Evolutionary conservation across 805 yeast species (phyloP).

Genomic region (Ogataea pini): DNA sequence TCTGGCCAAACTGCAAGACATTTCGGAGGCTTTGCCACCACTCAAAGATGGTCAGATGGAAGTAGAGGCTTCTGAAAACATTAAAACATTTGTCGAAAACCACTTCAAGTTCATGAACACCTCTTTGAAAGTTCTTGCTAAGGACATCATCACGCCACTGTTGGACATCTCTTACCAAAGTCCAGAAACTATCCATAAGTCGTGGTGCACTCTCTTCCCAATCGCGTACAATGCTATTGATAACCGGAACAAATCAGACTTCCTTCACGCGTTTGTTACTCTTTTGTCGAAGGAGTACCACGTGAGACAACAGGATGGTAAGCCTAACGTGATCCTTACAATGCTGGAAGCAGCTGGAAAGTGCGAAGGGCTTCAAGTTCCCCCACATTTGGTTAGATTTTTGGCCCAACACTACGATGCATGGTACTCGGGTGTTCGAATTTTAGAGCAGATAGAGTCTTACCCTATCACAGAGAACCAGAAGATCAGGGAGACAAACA

Average conservation of each 20-base stretch:
- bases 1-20: conserved; percentile 53
- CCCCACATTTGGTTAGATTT: conserved; percentile 91
- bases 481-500: conserved; percentile 78
- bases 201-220: conserved; percentile 87
- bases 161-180: conserved; percentile 81
- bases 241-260: conserved; percentile 77
- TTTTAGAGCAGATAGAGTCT: conserved; percentile 69
- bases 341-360: conserved; percentile 79
- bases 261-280: conserved; percentile 76
- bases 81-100: conserved; percentile 21
- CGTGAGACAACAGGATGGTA: conserved; percentile 79
- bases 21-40: conserved; percentile 36
- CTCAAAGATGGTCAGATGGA: conserved; percentile 14
- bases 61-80: conserved; percentile 21
- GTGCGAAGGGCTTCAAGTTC: conserved; percentile 74
- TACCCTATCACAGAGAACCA: conserved; percentile 54
- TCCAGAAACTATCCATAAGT: conserved; percentile 71
- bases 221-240: conserved; percentile 73
- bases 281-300: conserved; percentile 89
- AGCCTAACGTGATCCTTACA: conserved; percentile 86
- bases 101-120: conserved; percentile 29
- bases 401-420: conserved; percentile 84
- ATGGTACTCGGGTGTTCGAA: conserved; percentile 85
- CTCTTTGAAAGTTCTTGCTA: conserved; percentile 45
- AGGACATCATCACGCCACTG: conserved; percentile 67